Base-by-base conservation (phyloP, 2,329 filamentous ascomycete species). In the Torrubiella hemipterigena region DNA sequence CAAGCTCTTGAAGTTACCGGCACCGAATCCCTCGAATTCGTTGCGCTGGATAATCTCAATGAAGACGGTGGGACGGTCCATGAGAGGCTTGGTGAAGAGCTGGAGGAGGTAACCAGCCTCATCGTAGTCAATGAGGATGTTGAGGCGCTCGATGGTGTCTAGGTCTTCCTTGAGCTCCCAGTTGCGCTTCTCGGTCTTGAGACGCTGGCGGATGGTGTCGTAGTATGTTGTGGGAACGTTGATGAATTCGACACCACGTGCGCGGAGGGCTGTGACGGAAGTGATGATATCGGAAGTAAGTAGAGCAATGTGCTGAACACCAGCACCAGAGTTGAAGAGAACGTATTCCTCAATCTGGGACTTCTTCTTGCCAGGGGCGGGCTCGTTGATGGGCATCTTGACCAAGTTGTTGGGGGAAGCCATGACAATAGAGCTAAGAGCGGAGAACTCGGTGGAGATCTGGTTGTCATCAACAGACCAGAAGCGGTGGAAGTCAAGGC, bases 301-400 rank as follows among this genome's bases (percentile, higher is more conserved):
- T 13, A 95, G 73, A 10, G 87, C 89, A 42, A 95, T 91, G 60
- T 95, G 89, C 63, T 95, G 89, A 1, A 95, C 85, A 28, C 89
- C 89, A 0, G 87, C 65, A 1, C 89, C 89, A 30, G 79, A 74
- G 63, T 94, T 93, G 66, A 91, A 95, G 52, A 83, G 68, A 42
- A 95, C 77, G 51, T 80, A 87, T 61, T 95, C 89, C 56, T 95
- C 87, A 45, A 96, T 95, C 61, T 96, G 89, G 9, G 77, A 84
- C 56, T 85, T 83, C 59, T 84, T 89, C 63, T 91, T 91, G 36
- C 87, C 89, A 2, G 73, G 65, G 1, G 89, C 89, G 2, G 89
- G 89, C 61, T 95, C 87, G 65, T 95, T 95, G 70, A 96, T 93
- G 47, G 89, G 89, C 86, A 95, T 95, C 63, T 95, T 95, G 58